A percentile compares a stretch with the other conserved stretches of the same genome.
Evolutionary conservation across 148 eudicot genomes (phyloP).

Genomic region (Heliamphora exappendiculata): DNA sequence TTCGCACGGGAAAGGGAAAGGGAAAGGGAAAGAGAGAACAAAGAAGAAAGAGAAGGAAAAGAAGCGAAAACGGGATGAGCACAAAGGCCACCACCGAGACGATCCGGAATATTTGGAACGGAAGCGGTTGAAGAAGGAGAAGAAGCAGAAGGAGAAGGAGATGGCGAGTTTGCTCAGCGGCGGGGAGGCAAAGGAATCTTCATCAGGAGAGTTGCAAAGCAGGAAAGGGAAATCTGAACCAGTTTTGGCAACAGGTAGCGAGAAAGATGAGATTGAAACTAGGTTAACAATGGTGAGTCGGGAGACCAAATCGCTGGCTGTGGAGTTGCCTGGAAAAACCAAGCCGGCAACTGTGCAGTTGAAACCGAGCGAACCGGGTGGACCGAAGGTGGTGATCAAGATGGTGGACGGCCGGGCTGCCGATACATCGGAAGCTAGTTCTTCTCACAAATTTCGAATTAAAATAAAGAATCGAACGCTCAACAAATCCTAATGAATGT

Average conservation of each 20-base stretch:
- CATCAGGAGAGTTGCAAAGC: conserved; percentile 9
- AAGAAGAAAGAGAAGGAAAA: conserved; percentile 63
- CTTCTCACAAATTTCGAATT: conserved; percentile 61
- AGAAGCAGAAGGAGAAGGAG: conserved; percentile 68
- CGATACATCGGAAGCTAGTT: conserved; percentile 31
- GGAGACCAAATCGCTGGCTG: conserved; percentile 6
- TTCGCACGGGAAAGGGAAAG: conserved; percentile 21
- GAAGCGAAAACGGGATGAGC: conserved; percentile 58
- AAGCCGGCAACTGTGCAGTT: conserved; percentile 11
- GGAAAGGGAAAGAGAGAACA: conserved; percentile 51
- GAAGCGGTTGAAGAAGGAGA: conserved; percentile 80
- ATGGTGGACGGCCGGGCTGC: conserved; percentile 23
- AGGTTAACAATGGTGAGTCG: conserved; percentile 4
- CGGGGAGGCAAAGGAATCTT: conserved; percentile 15
- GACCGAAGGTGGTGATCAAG: conserved; percentile 24
- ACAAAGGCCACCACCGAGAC: conserved; percentile 26
- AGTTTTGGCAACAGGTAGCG: conserved; percentile 4
- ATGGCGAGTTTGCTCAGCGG: conserved; percentile 38
- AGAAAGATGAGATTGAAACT: conserved; percentile 12
- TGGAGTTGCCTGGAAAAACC: conserved; percentile 5
- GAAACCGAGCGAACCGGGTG: conserved; percentile 22
- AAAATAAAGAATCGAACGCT: conserved; percentile 55
- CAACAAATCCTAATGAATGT: conserved; percentile 21
- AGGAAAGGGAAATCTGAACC: conserved; percentile 15
- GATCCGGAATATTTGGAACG: conserved; percentile 69